These are phyloP conservation scores for Austropuccinia psidii DNA, from an alignment of 1,284 basidiomycete genomes.

Conservation along the genomic window DNA sequence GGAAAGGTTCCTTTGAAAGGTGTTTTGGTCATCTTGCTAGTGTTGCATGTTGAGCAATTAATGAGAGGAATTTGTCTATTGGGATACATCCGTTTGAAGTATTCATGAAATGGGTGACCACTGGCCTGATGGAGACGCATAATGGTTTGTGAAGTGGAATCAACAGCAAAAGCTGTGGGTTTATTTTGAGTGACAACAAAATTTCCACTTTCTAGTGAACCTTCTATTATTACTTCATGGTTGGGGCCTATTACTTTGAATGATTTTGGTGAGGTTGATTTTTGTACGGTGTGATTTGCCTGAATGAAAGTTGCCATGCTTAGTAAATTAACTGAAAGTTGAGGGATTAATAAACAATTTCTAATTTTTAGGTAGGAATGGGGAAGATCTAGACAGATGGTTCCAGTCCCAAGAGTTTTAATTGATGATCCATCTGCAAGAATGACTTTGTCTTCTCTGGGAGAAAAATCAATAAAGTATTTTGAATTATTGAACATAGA, in stretches of 20 bases:
- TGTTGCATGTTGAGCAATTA: background rate
- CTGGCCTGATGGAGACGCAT: background rate
- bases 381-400: background rate
- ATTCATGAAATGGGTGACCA: background rate
- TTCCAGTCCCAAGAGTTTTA: background rate
- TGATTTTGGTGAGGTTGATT: background rate
- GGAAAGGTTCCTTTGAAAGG: conserved; percentile 2
- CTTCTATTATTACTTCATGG: background rate
- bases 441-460: background rate
- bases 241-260: background rate
- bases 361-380: background rate
- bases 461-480: background rate
- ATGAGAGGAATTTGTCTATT: background rate
- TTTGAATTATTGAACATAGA: conserved; percentile 1
- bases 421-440: background rate
- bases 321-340: background rate
- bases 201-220: background rate
- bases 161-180: background rate
- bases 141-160: background rate
- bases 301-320: background rate
- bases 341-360: background rate
- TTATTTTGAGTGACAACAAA: background rate
- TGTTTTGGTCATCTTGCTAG: background rate
- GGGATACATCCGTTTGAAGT: background rate
- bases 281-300: background rate